A percentile compares a stretch with the other conserved stretches of the same genome.
Conservation (phyloP, 2,329 filamentous ascomycete species). For the Tympanopsis confertula region DNA sequence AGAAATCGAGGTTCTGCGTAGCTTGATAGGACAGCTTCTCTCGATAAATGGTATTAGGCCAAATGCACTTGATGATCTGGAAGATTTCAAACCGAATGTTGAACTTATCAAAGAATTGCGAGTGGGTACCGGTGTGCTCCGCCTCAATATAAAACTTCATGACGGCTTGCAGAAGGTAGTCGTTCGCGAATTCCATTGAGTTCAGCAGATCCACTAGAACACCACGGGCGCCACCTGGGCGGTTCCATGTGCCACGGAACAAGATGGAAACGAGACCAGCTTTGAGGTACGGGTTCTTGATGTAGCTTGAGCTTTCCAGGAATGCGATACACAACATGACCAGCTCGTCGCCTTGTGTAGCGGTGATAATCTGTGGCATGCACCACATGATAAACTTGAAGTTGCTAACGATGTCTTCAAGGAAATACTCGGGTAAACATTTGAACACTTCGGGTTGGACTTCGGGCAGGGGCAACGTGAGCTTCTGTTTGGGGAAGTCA, state of each 20-base stretch:
- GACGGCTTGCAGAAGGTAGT: slow-evolving; percentile 56
- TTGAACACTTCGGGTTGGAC: slow-evolving; percentile 50
- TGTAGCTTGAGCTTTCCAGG: slow-evolving; percentile 57
- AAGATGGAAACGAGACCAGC: slow-evolving; percentile 59
- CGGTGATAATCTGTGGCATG: slow-evolving; percentile 55
- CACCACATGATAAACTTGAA: slow-evolving; percentile 64
- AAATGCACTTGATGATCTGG: slow-evolving; percentile 65
- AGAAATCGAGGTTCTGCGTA: slow-evolving; percentile 21
- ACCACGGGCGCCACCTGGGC: slow-evolving; percentile 45
- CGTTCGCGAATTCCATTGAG: slow-evolving; percentile 53
- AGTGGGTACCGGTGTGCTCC: slow-evolving; percentile 55
- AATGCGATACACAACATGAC: slow-evolving; percentile 61
- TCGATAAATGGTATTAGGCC: slow-evolving; percentile 57
- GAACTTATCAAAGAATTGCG: slow-evolving; percentile 68
- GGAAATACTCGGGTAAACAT: slow-evolving; percentile 61
- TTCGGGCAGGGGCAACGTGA: slow-evolving; percentile 43
- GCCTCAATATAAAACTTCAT: slow-evolving; percentile 69
- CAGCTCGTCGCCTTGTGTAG: slow-evolving; percentile 60
- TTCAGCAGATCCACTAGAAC: slow-evolving; percentile 60
- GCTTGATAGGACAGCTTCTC: slow-evolving; percentile 57
- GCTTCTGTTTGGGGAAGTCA: slow-evolving; percentile 39
- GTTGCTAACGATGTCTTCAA: slow-evolving; percentile 62
- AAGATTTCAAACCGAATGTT: slow-evolving; percentile 71
- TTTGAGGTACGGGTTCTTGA: slow-evolving; percentile 66
- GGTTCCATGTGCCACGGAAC: slow-evolving; percentile 53